Evolutionary conservation across 208 protist species (phyloP).

Genomic region (Angomonas deanei): DNA sequence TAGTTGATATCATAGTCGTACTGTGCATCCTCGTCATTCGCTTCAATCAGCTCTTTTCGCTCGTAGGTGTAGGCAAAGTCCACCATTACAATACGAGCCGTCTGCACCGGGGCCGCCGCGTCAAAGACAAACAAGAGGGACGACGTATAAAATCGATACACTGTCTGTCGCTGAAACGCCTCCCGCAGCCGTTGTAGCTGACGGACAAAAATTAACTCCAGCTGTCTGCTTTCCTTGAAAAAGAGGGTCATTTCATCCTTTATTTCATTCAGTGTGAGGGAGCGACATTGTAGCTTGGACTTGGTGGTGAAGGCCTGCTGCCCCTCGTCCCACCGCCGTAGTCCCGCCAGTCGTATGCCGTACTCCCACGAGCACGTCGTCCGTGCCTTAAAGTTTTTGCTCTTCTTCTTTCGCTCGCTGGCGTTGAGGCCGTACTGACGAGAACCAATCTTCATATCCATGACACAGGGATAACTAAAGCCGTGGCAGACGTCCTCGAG

Average conservation of each 20-base stretch:
- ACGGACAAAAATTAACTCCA: constrained; percentile 28
- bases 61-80: constrained; percentile 89
- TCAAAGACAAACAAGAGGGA: constrained; percentile 87
- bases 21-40: constrained; percentile 49
- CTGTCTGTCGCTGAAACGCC: constrained; percentile 51
- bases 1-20: constrained; percentile 71
- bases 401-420: constrained; percentile 48
- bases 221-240: constrained; percentile 13
- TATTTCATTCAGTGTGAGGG: constrained; percentile 39
- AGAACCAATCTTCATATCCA: constrained; percentile 85
- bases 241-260: constrained; percentile 45
- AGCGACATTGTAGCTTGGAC: constrained; percentile 56
- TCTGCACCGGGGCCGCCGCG: constrained; percentile 45
- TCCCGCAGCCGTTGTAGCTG: constrained; percentile 48
- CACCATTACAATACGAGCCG: constrained; percentile 78
- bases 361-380: constrained; percentile 59
- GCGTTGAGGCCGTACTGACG: constrained; percentile 81
- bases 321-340: constrained; percentile 53
- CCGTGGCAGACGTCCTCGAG: constrained; percentile 80
- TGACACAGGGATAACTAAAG: constrained; percentile 65
- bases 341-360: constrained; percentile 76
- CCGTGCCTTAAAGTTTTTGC: constrained; percentile 64
- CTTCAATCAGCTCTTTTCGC: constrained; percentile 46
- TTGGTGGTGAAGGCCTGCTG: constrained; percentile 38
- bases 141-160: constrained; percentile 83